Conservation (phyloP, 179 eudicot species). For the Silene noctiflora region DNA sequence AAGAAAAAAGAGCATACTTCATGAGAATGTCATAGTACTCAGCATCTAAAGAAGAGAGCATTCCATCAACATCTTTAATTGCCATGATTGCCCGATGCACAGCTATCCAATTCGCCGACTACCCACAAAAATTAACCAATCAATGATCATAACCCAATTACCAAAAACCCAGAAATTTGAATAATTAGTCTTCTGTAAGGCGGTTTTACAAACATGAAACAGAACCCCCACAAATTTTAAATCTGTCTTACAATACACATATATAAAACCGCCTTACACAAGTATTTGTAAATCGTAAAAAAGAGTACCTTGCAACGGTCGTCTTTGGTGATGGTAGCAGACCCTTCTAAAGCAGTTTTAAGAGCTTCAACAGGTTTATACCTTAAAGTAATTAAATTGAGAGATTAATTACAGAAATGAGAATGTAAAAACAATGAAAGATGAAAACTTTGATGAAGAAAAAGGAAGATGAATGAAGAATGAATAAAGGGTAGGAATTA, state of each 20-base stretch:
- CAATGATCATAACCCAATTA: neutral
- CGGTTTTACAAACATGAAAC: no score
- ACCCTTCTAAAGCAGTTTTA: constrained; percentile 92
- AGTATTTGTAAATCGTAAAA: no score
- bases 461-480: neutral
- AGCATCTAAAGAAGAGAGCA: constrained; percentile 74
- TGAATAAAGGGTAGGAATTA: constrained; percentile 20
- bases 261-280: no score
- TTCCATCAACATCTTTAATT: constrained; percentile 82
- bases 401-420: constrained; percentile 2
- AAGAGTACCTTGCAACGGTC: constrained; percentile 80
- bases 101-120: constrained; percentile 96
- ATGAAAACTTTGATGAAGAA: constrained; percentile 6
- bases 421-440: neutral
- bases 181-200: no score
- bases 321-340: constrained; percentile 68
- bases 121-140: constrained; percentile 17
- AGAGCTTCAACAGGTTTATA: constrained; percentile 89
- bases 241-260: no score
- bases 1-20: constrained; percentile 56
- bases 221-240: no score
- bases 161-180: constrained; percentile 7
- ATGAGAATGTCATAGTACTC: constrained; percentile 93
- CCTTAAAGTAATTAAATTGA: constrained; percentile 23
- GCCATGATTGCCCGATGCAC: constrained; percentile 95